phyloP scores from a whole-genome alignment of 768 basidiomycete genomes.

The Hortiboletus campestris region DNA sequence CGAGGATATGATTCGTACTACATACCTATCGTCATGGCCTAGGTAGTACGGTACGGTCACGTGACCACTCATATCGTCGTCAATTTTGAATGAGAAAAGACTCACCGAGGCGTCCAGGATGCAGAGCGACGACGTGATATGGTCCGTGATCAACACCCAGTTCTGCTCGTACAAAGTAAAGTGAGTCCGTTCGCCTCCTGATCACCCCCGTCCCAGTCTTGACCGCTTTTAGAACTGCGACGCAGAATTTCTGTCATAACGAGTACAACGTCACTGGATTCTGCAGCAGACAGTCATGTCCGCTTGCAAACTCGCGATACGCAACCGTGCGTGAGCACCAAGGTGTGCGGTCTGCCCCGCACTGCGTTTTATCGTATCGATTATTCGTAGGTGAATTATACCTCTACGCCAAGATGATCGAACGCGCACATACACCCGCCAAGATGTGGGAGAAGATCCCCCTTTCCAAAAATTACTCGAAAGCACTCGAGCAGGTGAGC shows the following conservation, averaged over 20 bases:
- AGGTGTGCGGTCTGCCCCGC: conserved; percentile 47
- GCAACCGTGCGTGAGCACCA: conserved; percentile 98
- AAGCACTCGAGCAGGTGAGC: conserved; percentile 89
- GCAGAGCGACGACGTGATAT: conserved; percentile 98
- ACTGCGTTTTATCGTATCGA: neutral
- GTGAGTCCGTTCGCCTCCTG: conserved; percentile 53
- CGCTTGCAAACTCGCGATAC: conserved; percentile 95
- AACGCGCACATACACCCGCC: conserved; percentile 93
- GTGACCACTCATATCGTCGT: conserved; percentile 2
- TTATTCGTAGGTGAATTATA: conserved; percentile 68
- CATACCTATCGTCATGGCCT: too few relatives aligned
- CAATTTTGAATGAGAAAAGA: neutral
- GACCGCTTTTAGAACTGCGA: conserved; percentile 63
- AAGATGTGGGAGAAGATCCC: conserved; percentile 98
- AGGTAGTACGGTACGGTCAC: too few relatives aligned
- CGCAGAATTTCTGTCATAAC: conserved; percentile 98
- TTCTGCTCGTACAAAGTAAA: conserved; percentile 99
- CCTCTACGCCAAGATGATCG: conserved; percentile 96
- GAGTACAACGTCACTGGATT: conserved; percentile 98
- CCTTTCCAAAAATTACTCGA: conserved; percentile 90
- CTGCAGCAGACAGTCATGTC: conserved; percentile 93
- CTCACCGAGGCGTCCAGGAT: conserved; percentile 38
- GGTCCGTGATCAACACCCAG: conserved; percentile 91
- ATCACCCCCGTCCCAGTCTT: conserved; percentile 4
- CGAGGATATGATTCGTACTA: too few relatives aligned